Evolutionary conservation across 768 basidiomycete genomes (phyloP).

Genomic region (Tylopilus vinaceipallidus): DNA sequence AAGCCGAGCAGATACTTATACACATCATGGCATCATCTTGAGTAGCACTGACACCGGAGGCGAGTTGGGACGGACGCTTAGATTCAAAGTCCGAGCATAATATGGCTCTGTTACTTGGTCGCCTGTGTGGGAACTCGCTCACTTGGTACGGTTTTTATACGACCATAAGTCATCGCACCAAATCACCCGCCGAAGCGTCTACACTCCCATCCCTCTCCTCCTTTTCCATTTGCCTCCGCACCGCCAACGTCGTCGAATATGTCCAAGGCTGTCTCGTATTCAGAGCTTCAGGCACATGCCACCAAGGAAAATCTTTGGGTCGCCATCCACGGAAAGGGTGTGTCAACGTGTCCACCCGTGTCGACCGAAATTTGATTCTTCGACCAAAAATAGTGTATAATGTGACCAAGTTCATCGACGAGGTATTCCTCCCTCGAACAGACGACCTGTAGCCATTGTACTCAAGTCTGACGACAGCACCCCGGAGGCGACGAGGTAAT

Average conservation of each 20-base stretch:
- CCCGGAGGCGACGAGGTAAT: conserved; percentile 99
- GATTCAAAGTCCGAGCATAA: no score
- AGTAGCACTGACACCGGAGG: no score
- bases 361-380: conserved; percentile 1
- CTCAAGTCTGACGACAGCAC: conserved; percentile 50
- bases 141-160: conserved; percentile 20
- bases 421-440: conserved; percentile 48
- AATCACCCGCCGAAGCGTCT: not conserved
- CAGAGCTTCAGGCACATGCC: conserved; percentile 76
- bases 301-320: conserved; percentile 77
- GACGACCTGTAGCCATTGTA: not conserved
- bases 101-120: no score
- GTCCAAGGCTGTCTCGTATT: conserved; percentile 60
- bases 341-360: conserved; percentile 3
- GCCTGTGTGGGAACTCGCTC: conserved; percentile 31
- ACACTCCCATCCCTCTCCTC: conserved; percentile 4
- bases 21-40: no score
- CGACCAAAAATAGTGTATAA: conserved; percentile 70
- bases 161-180: conserved; percentile 1
- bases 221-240: conserved; percentile 14
- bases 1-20: conserved; percentile 60
- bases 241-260: conserved; percentile 22
- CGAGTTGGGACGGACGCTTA: no score
- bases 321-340: conserved; percentile 84
- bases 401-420: conserved; percentile 91